Base-by-base conservation (phyloP, 176 grass and related monocot species). In the Rhynchospora breviuscula region DNA sequence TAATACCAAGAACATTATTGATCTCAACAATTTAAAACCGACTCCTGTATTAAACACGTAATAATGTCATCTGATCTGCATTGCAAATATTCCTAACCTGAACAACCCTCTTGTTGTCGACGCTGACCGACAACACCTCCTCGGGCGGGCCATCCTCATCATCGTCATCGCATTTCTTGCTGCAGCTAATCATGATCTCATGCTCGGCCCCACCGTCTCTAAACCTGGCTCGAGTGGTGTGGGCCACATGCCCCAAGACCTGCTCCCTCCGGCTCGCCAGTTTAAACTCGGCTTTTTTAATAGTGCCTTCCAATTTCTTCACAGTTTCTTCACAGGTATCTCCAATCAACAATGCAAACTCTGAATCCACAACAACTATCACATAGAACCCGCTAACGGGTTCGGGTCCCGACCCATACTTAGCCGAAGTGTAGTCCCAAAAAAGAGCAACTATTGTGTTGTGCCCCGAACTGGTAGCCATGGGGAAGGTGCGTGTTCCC, bases 91-190 rank as follows among this genome's bases (percentile, higher is more conserved):
- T 29, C 14, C 59, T 47, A 82, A 82, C 80, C 80, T 82, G 80
- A 66, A 98, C 90, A 2, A 90, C 92, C 18, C 89, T 78, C 79
- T 93, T 98, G 29, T 87, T 88, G 86, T 98, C 95, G 13, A 98
- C 79, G 80, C 72, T 56, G n/a, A 98, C 90, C 58, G 89, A 89
- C 15, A 98, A 85, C 81, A 93, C 90, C 67, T 90, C 90, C 29
- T 84, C 89, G 0, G 49, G 49, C 0, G 48, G 44, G 23, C 71
- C 72, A 0, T 10, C 68, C 10, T 82, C 85, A 0, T 31, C 85
- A 12, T 21, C 23, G 0, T 61, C 43, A 6, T 62, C 82, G 64
- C 51, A 78, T 22, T 57, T 53, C 56, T 52, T 52, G 72, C 14
- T 83, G 87, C 87, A 98, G 5, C 92, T 82, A n/a, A 98, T 87